Base-by-base conservation (phyloP, 805 yeast genomes). In the Clavispora phyllophila region DNA sequence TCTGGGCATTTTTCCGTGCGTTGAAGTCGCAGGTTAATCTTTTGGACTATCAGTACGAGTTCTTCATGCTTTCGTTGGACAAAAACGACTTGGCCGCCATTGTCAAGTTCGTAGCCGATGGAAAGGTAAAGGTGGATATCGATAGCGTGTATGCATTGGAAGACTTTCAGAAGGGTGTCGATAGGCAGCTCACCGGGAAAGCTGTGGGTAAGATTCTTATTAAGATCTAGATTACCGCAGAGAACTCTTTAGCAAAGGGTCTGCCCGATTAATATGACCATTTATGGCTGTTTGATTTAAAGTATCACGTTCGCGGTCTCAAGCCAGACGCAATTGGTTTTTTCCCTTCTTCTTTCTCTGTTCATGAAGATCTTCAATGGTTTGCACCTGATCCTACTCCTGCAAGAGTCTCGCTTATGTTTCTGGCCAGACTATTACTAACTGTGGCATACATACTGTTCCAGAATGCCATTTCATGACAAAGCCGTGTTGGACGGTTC, bases 181-280 rank as follows among this genome's bases (percentile, higher is more conserved):
- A 74, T 8, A 65, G 65, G 47, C 56, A 83, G 23, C 58, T 57
- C 7, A 58, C 69, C 25, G 73, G 77, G 43, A 65, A 58, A 37
- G 80, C 82, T 7, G 76, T 72, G 43, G 96, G 96, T 28, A 87
- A 87, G 59, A 66, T 84, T 38, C 75, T 87, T n/a, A 42, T 79
- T 24, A 53, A 57, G 37, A 9, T 35, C 5, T 29, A 17, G 10
- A n/a, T n/a, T n/a, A n/a, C n/a, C n/a, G n/a, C n/a, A n/a, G n/a
- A n/a, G n/a, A n/a, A n/a, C n/a, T n/a, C n/a, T n/a, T n/a, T n/a
- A n/a, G n/a, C n/a, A n/a, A n/a, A n/a, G n/a, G n/a, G n/a, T n/a
- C n/a, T n/a, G n/a, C n/a, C n/a, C n/a, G n/a, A n/a, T n/a, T n/a
- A n/a, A n/a, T n/a, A n/a, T n/a, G n/a, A n/a, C n/a, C n/a, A n/a